Percentiles rank a stretch among this genome's conserved stretches.
These are phyloP conservation scores for Pulveroboletus sp. DNA, from an alignment of 768 basidiomycete species.

Conservation along the genomic window DNA sequence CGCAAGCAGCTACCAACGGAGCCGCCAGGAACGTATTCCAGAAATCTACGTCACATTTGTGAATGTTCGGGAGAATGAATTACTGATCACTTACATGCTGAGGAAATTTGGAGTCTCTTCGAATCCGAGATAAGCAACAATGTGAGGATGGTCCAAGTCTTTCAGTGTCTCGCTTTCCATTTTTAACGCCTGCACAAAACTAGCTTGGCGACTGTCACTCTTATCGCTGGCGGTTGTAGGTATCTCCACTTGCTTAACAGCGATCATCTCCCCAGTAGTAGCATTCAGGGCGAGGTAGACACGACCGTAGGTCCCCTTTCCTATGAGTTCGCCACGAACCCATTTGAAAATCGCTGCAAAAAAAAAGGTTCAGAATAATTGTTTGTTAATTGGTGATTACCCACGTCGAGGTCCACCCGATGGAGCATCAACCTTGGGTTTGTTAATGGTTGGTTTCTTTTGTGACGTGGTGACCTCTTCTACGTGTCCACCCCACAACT, in stretches of 20 bases:
- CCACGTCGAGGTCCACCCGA: slow-evolving; percentile 64
- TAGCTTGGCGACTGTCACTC: slow-evolving; percentile 77
- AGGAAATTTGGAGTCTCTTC: slow-evolving; percentile 84
- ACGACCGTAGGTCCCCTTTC: slow-evolving; percentile 93
- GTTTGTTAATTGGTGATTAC: slow-evolving; percentile 29
- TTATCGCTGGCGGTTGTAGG: slow-evolving; percentile 90
- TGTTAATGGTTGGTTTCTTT: slow-evolving; percentile 42
- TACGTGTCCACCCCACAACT: slow-evolving; percentile 89
- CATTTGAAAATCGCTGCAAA: slow-evolving; percentile 86
- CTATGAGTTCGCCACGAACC: slow-evolving; percentile 97
- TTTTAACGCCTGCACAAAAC: slow-evolving; percentile 88
- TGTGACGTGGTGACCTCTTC: slow-evolving; percentile 89
- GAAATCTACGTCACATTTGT: slow-evolving; percentile 61
- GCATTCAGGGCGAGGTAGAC: slow-evolving; percentile 96
- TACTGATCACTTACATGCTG: slow-evolving; percentile 73
- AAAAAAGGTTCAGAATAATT: slow-evolving; percentile 17
- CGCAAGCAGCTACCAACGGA: slow-evolving; percentile 88
- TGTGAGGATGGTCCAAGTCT: slow-evolving; percentile 94
- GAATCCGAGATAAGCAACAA: slow-evolving; percentile 95
- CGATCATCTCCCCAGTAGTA: slow-evolving; percentile 97
- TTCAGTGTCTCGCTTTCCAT: slow-evolving; percentile 95
- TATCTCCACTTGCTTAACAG: slow-evolving; percentile 97
- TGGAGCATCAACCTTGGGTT: slow-evolving; percentile 53
- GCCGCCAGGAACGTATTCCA: slow-evolving; percentile 98
- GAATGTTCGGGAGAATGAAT: background rate